A percentile compares a stretch with the other conserved stretches of the same genome.
phyloP scores from a whole-genome alignment of 495 filamentous ascomycete species.

The Xylaria curta region DNA sequence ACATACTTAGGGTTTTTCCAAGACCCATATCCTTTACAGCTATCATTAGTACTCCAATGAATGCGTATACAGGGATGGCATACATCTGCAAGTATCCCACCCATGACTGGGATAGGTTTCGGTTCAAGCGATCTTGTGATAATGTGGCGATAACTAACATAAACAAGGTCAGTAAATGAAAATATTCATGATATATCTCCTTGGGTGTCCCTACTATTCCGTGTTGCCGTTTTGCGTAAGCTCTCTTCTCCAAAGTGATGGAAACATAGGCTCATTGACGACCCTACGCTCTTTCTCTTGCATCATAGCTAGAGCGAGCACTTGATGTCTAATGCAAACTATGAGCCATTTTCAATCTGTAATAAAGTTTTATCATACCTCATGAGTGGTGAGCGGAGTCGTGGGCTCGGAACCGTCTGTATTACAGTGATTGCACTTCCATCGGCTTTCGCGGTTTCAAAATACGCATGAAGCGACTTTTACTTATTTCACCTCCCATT shows the following conservation, averaged over 20 bases:
- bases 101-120: not conserved
- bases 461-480: not conserved
- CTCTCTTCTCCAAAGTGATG: not conserved
- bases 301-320: not conserved
- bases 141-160: slow-evolving; percentile 3
- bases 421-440: not conserved
- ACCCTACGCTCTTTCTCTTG: not conserved
- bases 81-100: slow-evolving; percentile 9
- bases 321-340: not conserved
- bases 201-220: not conserved
- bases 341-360: not conserved
- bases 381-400: not conserved
- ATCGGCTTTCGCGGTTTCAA: not conserved
- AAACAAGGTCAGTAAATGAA: not conserved
- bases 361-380: not conserved
- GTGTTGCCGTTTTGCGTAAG: not conserved
- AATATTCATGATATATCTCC: no score
- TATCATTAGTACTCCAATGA: not conserved
- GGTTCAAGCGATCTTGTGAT: not conserved
- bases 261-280: not conserved
- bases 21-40: slow-evolving; percentile 43
- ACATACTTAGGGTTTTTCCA: slow-evolving; percentile 38
- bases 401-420: not conserved
- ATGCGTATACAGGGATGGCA: not conserved
- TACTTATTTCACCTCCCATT: not conserved